Base-by-base conservation (phyloP, 148 eudicot species). In the Fagopyrum esculentum region DNA sequence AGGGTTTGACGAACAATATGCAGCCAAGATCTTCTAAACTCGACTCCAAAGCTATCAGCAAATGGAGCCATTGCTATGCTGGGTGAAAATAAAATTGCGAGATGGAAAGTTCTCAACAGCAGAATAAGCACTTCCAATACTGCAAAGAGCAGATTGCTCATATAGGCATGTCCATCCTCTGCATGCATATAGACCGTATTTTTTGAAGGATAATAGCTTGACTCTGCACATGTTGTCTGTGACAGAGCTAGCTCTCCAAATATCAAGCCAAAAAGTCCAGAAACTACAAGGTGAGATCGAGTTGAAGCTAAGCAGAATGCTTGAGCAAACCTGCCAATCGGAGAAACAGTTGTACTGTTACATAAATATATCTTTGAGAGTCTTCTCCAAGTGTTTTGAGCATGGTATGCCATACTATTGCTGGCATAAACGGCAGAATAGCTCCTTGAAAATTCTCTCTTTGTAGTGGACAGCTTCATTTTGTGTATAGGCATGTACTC, bases 61-160 rank as follows among this genome's bases (percentile, higher is more conserved):
- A 95, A 92, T 69, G 97, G 98, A 57, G 93, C 93, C 89, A 90
- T 87, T 52, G 84, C 90, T 71, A 92, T 77, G 84, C 92, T 83
- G 45, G 98, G 98, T 44, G 97, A 84, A 80, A 95, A 95, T 73
- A 95, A 80, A 59, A 95, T 73, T 26, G 87, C 83, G 80, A 95
- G 82, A 80, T 83, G 86, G 46, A 89, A 15, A 22, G 92, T 90
- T 89, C 98, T 89, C 13, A 92, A 73, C 79, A 92, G 74, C 85
- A 92, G 84, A 72, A 89, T 49, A 47, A 90, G 15, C 77, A 83
- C 81, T 82, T 92, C 96, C 45, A 87, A 80, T n/a, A 81, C 49
- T 30, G 88, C 85, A 57, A 81, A 71, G 6, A 90, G 47, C 74
- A 92, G 66, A 71, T 85, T 78, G 69, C 78, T 82, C 70, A 92